Base-by-base conservation (phyloP, 2,329 filamentous ascomycete species). In the Ophiostoma quercus region DNA sequence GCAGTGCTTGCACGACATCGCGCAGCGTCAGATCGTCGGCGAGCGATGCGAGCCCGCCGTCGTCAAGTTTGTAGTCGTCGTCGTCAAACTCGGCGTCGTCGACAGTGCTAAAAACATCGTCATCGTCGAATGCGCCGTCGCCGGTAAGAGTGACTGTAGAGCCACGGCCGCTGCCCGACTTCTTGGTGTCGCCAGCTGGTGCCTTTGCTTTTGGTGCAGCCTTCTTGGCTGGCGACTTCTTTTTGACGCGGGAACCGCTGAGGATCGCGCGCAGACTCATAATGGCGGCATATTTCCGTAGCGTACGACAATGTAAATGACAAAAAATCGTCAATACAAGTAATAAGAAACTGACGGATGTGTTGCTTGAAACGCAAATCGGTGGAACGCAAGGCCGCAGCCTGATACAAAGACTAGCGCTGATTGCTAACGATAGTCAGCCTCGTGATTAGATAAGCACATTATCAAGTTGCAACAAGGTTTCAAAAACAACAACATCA, bases 1-100 rank as follows among this genome's bases (percentile, higher is more conserved):
- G 80, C 76, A 92, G 87, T 29, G 88, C 87, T 76, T 91, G 88
- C 0, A 86, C 82, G 1, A 89, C 84, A 76, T 90, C 87, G 67
- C 85, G 82, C 5, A 90, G 82, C 37, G 81, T 83, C 16, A 87
- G 79, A 73, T 88, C 84, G 41, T 82, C 79, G 14, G 83, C 82
- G 0, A 91, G 79, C 2, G 84, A 81, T 41, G 81, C 80, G 11
- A 87, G 79, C 12, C 89, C 89, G 16, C 81, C 77, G 74, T 92
- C 88, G 63, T 88, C 84, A 19, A 92, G 83, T 66, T 68, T 60
- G n/a, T 76, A 74, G 68, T 80, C 77, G 5, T 81, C 77, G 22
- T 73, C 72, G 70, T 74, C 70, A 67, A 75, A 69, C n/a, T 79
- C 76, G 2, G 73, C 74, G 32, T 76, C 25, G 2, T 74, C 74